Base-by-base conservation (phyloP, 2,329 filamentous ascomycete species). In the Sclerotinia nivalis region DNA sequence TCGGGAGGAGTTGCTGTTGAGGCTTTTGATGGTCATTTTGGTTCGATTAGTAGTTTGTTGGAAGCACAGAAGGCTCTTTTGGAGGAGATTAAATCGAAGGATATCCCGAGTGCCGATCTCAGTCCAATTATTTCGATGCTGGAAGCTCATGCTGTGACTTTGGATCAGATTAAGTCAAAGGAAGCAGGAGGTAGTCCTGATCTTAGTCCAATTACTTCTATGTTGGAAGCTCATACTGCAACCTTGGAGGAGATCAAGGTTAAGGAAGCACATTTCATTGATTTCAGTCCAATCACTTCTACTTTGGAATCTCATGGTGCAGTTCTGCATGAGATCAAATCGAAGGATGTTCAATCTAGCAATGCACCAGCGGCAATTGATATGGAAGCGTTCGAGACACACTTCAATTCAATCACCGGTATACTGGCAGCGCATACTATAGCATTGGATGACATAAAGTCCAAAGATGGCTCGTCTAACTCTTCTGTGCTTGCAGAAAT, bases 21-120 rank as follows among this genome's bases (percentile, higher is more conserved):
- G 3, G 72, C 69, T 20, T 67, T 76, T 18, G 71, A 75, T 61
- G 68, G 71, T 4, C 74, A 76, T 43, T 74, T 73, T 40, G 40
- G 62, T 58, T 71, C 70, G 7, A 72, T 73, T 54, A 62, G 22
- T 31, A 47, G 22, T 18, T 54, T 49, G 18, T 43, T 73, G 13
- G 66, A 71, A 12, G 25, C 50, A 6, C 70, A 73, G 15, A 28
- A 40, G 2, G 47, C 59, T 4, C 15, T 52, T 2, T 45, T 74
- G 25, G 47, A 61, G 7, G 72, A 72, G 15, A 70, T 75, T 49
- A 70, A 71, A 25, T 70, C 75, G 13, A 69, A 22, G 28, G 64
- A 56, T 45, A 8, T 34, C 13, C 13, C 37, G 7, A 15, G 12
- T 37, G 20, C 28, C 18, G 60, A 62, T 49, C 3, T 59, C 40